phyloP scores from a whole-genome alignment of 2,329 filamentous ascomycete genomes.

The Dothistroma septosporum region DNA sequence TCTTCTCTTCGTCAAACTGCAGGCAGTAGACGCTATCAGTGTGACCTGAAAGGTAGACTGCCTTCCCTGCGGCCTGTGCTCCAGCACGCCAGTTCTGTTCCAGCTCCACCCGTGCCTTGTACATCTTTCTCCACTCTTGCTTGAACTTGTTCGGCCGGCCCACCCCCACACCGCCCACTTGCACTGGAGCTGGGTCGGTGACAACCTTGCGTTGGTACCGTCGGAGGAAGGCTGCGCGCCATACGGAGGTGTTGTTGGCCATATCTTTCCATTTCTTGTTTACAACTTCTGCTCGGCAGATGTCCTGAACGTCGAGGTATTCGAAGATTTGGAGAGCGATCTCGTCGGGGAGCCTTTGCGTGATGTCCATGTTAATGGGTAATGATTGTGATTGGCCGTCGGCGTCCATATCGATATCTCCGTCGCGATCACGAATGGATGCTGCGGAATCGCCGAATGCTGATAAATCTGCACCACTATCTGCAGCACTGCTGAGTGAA shows the following conservation, averaged over 20 bases:
- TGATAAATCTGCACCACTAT: slow-evolving; percentile 36
- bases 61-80: slow-evolving; percentile 64
- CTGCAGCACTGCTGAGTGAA: slow-evolving; percentile 33
- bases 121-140: slow-evolving; percentile 84
- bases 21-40: slow-evolving; percentile 95
- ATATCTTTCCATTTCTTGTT: slow-evolving; percentile 55
- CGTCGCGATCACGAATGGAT: slow-evolving; percentile 28
- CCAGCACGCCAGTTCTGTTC: slow-evolving; percentile 69
- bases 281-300: slow-evolving; percentile 54
- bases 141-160: slow-evolving; percentile 49
- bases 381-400: slow-evolving; percentile 5
- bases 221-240: slow-evolving; percentile 58
- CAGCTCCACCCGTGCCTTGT: slow-evolving; percentile 69
- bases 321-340: slow-evolving; percentile 57
- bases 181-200: slow-evolving; percentile 42
- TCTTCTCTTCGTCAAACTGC: slow-evolving; percentile 97
- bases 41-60: slow-evolving; percentile 88
- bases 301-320: slow-evolving; percentile 55
- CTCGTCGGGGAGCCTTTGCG: slow-evolving; percentile 54
- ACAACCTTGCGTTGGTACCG: slow-evolving; percentile 48
- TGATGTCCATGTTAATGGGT: slow-evolving; percentile 24
- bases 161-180: slow-evolving; percentile 51
- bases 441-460: slow-evolving; percentile 25
- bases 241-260: slow-evolving; percentile 56
- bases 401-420: slow-evolving; percentile 29